These are phyloP conservation scores for Zygoascus ofunaensis DNA, from an alignment of 805 yeast species.

Conservation along the genomic window DNA sequence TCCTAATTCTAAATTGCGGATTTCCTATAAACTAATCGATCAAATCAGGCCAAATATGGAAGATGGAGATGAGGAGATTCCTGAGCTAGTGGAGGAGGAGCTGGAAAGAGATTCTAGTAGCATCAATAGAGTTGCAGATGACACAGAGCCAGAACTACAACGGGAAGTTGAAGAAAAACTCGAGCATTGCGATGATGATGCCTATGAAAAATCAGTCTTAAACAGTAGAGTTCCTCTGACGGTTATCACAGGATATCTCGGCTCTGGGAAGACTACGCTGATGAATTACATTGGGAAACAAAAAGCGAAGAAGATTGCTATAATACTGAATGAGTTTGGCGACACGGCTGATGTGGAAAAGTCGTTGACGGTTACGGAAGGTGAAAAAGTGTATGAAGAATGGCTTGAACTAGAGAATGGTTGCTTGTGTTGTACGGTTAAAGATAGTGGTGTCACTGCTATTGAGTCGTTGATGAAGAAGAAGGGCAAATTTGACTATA, in stretches of 20 bases:
- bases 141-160: too few relatives aligned
- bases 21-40: too few relatives aligned
- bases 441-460: conserved; percentile 90
- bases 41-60: too few relatives aligned
- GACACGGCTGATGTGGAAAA: conserved; percentile 86
- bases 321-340: conserved; percentile 81
- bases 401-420: conserved; percentile 98
- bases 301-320: conserved; percentile 71
- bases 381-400: conserved; percentile 58
- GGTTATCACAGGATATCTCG: conserved; percentile 88
- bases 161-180: too few relatives aligned
- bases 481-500: conserved; percentile 72
- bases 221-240: conserved; percentile 69
- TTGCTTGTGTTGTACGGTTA: conserved; percentile 92
- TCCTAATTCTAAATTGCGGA: too few relatives aligned
- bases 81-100: conserved; percentile 19
- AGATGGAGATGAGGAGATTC: conserved; percentile 20
- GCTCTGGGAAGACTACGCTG: conserved; percentile 88
- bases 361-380: conserved; percentile 59
- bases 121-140: too few relatives aligned
- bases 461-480: conserved; percentile 76
- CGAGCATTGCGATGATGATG: conserved; percentile 1
- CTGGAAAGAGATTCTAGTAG: too few relatives aligned
- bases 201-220: not conserved
- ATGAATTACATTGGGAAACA: conserved; percentile 58